Evolutionary conservation across 768 basidiomycete genomes (phyloP).

Genomic region (Leccinum fibrillosum): DNA sequence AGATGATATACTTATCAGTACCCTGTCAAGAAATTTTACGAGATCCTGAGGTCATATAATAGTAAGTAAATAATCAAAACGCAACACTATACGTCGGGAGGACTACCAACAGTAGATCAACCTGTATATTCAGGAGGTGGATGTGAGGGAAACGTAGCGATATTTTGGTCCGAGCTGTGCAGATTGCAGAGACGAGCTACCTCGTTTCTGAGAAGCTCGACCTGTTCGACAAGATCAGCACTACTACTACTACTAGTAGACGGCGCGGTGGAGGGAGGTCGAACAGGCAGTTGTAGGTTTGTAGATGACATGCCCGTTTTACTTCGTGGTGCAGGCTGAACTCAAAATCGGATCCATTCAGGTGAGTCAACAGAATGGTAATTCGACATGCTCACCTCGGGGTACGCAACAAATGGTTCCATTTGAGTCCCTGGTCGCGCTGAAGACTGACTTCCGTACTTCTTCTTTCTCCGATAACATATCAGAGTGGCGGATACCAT

Average conservation of each 20-base stretch:
- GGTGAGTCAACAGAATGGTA: background rate
- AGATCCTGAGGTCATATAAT: too few relatives aligned
- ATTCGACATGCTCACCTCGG: background rate
- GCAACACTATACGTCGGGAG: background rate
- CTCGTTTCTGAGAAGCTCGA: background rate
- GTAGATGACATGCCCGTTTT: background rate
- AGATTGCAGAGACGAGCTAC: background rate
- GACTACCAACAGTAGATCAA: background rate
- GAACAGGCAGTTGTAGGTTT: background rate
- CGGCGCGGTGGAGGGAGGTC: background rate
- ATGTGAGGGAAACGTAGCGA: background rate
- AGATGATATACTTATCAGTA: too few relatives aligned
- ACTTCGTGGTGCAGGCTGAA: background rate
- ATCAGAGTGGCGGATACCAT: background rate
- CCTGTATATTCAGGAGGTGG: slow-evolving; percentile 1
- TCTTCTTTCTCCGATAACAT: background rate
- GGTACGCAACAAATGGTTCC: background rate
- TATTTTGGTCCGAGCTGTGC: background rate
- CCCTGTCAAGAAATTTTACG: too few relatives aligned
- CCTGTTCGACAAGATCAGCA: background rate
- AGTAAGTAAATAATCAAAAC: background rate
- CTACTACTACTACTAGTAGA: background rate
- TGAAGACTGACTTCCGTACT: background rate
- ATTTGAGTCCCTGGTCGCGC: background rate
- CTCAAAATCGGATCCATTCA: background rate